A percentile compares a stretch with the other conserved stretches of the same genome.
Conservation (phyloP, 2,329 filamentous ascomycete species). For the Hymenoscyphus infarciens region DNA sequence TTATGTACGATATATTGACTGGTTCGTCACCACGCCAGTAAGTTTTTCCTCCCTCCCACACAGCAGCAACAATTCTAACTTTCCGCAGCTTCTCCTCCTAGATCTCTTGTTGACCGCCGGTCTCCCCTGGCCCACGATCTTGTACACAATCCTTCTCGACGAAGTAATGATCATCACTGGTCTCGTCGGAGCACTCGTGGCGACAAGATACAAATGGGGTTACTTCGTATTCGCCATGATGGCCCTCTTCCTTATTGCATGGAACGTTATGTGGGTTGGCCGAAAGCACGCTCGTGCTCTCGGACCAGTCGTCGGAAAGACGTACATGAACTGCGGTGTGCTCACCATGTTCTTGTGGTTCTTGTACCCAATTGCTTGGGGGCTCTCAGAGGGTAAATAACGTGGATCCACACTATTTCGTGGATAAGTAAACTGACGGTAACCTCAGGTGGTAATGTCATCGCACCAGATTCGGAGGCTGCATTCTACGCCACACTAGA, state of each 20-base stretch:
- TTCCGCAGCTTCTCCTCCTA: slow-evolving; percentile 48
- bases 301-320: slow-evolving; percentile 49
- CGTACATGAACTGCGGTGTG: slow-evolving; percentile 54
- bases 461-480: slow-evolving; percentile 62
- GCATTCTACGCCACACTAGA: slow-evolving; percentile 67
- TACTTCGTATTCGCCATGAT: slow-evolving; percentile 57
- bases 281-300: slow-evolving; percentile 52
- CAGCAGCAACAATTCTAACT: not conserved
- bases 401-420: not conserved
- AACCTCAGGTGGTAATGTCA: slow-evolving; percentile 50
- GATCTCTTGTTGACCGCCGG: slow-evolving; percentile 62
- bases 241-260: slow-evolving; percentile 58
- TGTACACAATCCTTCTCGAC: slow-evolving; percentile 60
- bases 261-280: slow-evolving; percentile 54
- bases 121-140: slow-evolving; percentile 60
- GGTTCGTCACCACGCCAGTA: slow-evolving; percentile 58
- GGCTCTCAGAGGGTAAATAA: slow-evolving; percentile 50
- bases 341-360: slow-evolving; percentile 61
- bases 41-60: slow-evolving; percentile 11
- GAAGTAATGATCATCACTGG: slow-evolving; percentile 65
- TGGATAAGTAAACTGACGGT: not conserved
- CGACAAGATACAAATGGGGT: slow-evolving; percentile 63
- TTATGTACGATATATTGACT: slow-evolving; percentile 64
- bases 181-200: slow-evolving; percentile 61
- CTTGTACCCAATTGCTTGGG: slow-evolving; percentile 63